A percentile compares a stretch with the other conserved stretches of the same genome.
Conservation (phyloP, 495 filamentous ascomycete genomes). For the Tuber brumale region DNA sequence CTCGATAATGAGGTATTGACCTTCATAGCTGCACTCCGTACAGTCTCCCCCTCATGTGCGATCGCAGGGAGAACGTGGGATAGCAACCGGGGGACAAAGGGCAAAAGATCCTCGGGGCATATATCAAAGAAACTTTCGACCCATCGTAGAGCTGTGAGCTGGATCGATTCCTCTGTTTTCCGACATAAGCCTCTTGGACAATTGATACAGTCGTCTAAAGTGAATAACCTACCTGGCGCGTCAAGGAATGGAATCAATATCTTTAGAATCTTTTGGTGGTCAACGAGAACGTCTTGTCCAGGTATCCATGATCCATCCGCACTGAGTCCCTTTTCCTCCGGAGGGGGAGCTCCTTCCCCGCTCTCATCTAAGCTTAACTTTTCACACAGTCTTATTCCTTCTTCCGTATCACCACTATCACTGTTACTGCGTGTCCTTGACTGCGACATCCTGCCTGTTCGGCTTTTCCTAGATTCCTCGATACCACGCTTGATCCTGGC, state of each 20-base stretch:
- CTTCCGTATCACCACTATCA: constrained; percentile 46
- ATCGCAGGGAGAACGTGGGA: constrained; percentile 90
- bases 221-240: constrained; percentile 54
- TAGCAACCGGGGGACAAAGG: constrained; percentile 84
- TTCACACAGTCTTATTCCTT: constrained; percentile 45
- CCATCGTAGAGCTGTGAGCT: constrained; percentile 87
- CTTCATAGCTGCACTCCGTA: constrained; percentile 76
- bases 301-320: constrained; percentile 92
- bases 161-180: constrained; percentile 71
- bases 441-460: constrained; percentile 35
- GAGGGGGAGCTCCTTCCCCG: constrained; percentile 54
- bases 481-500: constrained; percentile 86
- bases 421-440: constrained; percentile 55
- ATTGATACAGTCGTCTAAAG: constrained; percentile 14
- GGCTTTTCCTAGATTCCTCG: constrained; percentile 66
- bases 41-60: constrained; percentile 80
- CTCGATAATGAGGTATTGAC: constrained; percentile 87
- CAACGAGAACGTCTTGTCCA: constrained; percentile 92
- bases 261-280: constrained; percentile 83
- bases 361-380: constrained; percentile 51
- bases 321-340: constrained; percentile 57
- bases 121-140: constrained; percentile 95
- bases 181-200: constrained; percentile 13
- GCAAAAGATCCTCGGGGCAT: constrained; percentile 93
- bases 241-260: constrained; percentile 88